Evolutionary conservation across 768 basidiomycete genomes (phyloP), one percentile per base, ranked within the genome.

Genomic region (Pulveroboletus sp.): DNA sequence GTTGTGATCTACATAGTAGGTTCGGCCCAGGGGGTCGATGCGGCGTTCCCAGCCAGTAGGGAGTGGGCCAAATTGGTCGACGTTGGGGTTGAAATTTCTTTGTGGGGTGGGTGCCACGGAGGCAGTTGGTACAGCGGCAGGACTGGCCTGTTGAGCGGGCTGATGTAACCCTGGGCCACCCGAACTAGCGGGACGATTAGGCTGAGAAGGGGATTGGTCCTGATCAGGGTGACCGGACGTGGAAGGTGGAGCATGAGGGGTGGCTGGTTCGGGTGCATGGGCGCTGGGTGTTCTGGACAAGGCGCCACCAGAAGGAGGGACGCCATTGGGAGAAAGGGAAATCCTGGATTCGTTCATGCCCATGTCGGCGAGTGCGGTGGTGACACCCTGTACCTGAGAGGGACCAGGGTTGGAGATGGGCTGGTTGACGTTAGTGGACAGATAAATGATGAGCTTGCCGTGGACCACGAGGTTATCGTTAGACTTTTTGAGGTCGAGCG

Each of bases 1-100:
- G 68, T 97, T 98, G 72, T 98, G 96, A 65, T 99, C 96, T 47
- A 99, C 96, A 67, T 98, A 99, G 68, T 99, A 99, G 7, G 92
- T 95, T 48, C 96, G 76, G 9, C 87, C 96, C 22, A 98, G 80
- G 27, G 96, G 94, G 71, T 99, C 96, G 47, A 94, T 90, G 38
- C 96, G 89, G 52, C 96, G 82, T 69, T 99, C 96, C 96, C 96
- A 99, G 3, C 93, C 93, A 23, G 76, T 68, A 3, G 96, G 95
- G 20, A 99, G 74, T 26, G 90, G 81, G 4, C 96, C 96, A 55
- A 82, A 89, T 59, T 97, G 93, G 71, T 99, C 96, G 39, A 92
- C 89, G 53, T 86, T 88, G 14, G 96, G 91, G 64, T 95, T 94
- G 73, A 97, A 96, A 64, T 92, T 93, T 60, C 84, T 83, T 64